Conservation (phyloP, 164 flowering plant genomes). For the Saururus chinensis region DNA sequence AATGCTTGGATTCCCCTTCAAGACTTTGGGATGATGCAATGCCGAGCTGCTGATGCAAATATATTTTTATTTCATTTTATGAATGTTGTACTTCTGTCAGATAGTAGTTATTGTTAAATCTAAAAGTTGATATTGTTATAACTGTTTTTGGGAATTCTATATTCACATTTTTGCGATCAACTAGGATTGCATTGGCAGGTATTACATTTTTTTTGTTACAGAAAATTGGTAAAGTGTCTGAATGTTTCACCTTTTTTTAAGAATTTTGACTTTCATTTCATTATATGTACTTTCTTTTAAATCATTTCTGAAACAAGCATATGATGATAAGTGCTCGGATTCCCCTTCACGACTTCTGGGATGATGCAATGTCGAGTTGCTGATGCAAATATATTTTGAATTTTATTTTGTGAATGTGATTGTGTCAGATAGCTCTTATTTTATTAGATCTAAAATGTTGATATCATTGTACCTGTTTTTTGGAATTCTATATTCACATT, state of each 20-base stretch:
- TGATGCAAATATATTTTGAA: conserved; percentile 8
- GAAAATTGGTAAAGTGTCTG: not conserved
- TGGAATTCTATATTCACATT: no score
- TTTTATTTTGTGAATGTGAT: not conserved
- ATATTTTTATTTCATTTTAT: not conserved
- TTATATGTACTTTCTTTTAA: no score
- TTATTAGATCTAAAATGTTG: not conserved
- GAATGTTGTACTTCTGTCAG: not conserved
- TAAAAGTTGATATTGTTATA: not conserved
- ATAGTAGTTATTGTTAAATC: not conserved
- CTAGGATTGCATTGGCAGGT: not conserved
- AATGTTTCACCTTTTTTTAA: not conserved
- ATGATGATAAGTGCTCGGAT: conserved; percentile 70
- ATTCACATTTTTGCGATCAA: no score
- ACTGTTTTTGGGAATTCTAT: not conserved
- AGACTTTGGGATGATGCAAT: conserved; percentile 67
- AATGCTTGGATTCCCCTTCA: conserved; percentile 89
- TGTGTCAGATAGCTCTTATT: not conserved
- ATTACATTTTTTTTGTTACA: not conserved
- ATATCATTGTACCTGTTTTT: not conserved
- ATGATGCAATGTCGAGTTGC: conserved; percentile 53
- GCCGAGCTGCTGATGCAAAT: conserved; percentile 26
- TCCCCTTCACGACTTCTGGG: conserved; percentile 81
- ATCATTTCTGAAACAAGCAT: conserved; percentile 15
- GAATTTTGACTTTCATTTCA: no score